These are phyloP conservation scores for Cubamyces sp. DNA, from an alignment of 768 basidiomycete species.

Conservation along the genomic window DNA sequence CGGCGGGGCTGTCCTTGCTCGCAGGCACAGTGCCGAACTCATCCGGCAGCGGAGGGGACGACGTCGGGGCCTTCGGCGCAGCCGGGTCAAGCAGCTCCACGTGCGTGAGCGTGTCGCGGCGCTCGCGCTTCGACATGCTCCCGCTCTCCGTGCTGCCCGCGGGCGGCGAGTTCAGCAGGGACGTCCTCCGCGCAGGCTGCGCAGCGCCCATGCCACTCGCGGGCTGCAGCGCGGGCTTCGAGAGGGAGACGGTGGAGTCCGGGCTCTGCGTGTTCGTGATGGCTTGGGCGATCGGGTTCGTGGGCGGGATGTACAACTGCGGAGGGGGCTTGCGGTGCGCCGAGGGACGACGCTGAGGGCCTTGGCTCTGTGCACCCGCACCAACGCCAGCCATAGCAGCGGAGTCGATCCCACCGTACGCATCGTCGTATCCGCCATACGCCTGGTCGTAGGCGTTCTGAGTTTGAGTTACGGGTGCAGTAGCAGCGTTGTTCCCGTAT, in stretches of 20 bases:
- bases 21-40: slow-evolving; percentile 26
- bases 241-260: slow-evolving; percentile 21
- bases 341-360: slow-evolving; percentile 14
- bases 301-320: slow-evolving; percentile 20
- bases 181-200: slow-evolving; percentile 25
- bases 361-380: slow-evolving; percentile 17
- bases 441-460: slow-evolving; percentile 17
- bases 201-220: slow-evolving; percentile 18
- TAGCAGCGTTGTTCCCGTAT: neutral
- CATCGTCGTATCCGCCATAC: slow-evolving; percentile 20
- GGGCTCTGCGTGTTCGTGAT: slow-evolving; percentile 11
- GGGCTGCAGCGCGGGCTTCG: slow-evolving; percentile 22
- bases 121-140: slow-evolving; percentile 1
- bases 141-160: slow-evolving; percentile 1
- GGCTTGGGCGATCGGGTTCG: slow-evolving; percentile 21
- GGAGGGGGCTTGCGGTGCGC: slow-evolving; percentile 30
- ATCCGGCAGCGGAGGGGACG: slow-evolving; percentile 26
- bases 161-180: slow-evolving; percentile 28
- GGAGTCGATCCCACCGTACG: neutral
- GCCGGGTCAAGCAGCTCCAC: slow-evolving; percentile 25
- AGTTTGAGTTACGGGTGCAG: neutral
- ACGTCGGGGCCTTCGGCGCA: slow-evolving; percentile 22
- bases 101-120: slow-evolving; percentile 18
- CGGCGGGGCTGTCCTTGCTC: slow-evolving; percentile 9
- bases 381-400: slow-evolving; percentile 18